Base-by-base conservation (phyloP, 73 alveolate genomes). In the Halteria grandinella region DNA sequence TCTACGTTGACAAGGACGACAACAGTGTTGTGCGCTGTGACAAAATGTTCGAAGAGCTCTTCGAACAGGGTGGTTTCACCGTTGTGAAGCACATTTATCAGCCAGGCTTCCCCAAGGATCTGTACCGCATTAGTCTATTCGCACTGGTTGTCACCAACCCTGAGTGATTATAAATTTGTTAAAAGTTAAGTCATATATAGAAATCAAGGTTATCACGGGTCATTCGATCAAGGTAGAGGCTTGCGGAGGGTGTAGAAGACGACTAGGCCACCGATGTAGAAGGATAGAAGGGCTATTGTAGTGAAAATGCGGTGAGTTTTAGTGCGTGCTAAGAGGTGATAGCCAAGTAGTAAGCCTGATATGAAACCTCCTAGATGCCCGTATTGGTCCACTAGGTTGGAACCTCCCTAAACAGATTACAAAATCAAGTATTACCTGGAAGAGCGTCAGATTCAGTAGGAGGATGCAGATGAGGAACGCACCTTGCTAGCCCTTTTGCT, bases 1-100 rank as follows among this genome's bases (percentile, higher is more conserved):
- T 88, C 55, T 63, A 50, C 45, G 81, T 88, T 0, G 92, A 88
- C 37, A 75, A 75, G 49, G 75, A 89, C 27, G 95, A 88, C 44
- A 73, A 81, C 48, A 73, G 90, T 34, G 83, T 88, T 2, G 80
- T 75, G 63, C 59, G 95, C 55, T 31, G 79, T 17, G 88, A 73
- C 24, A 39, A 32, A 24, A 55, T 83, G 49, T 83, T 50, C 52
- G 51, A 63, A 24, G 76, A 72, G 8, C 55, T 86, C 29, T 88
- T 88, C 54, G 83, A 63, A 33, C 47, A 62, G 32, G 89, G 88
- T 3, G 91, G 91, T 8, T 73, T 63, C 39, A 48, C 20, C 1
- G 72, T 88, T 6, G 72, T 83, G 14, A 49, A 74, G 37, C 85
- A 83, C 39, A 75, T 31, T n/a, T 40, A 49, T 44, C 59, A 85